Evolutionary conservation across 1,284 basidiomycete species (phyloP), one percentile per base, ranked within the genome.

Genomic region (Xerocomus amazonicus): DNA sequence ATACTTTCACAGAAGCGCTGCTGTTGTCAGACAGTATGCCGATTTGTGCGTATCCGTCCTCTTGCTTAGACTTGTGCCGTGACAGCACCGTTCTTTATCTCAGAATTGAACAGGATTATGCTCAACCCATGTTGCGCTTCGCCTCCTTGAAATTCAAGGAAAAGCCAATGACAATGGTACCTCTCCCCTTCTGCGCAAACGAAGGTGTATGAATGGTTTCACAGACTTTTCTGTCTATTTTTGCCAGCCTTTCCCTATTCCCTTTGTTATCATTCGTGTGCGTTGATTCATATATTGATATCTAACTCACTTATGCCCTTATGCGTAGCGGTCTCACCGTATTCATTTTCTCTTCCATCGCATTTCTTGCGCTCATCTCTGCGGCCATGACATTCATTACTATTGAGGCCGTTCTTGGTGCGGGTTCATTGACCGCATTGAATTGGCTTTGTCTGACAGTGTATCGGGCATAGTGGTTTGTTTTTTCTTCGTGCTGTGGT

Each of bases 221-320:
- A 37, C 37, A 71, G 69, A 62, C 58, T 1, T 72, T 73, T 50
- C 6, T 68, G 12, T 55, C 59, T n/a, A 54, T 64, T 42, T 69
- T 71, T 14, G 45, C 54, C 32, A 32, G 55, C 33, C 56, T 73
- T 47, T 57, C 68, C 42, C 38, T 54, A 26, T 50, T 73, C 16
- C 69, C 69, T 4, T 10, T 70, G 33, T 42, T 73, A 9, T 61
- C 71, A 13, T 71, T 71, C 48, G 35, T 66, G 69, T 73, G 49
- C 44, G 71, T 56, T 6, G 35, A 14, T 33, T 2, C 17, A 3
- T 31, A n/a, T 12, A 29, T 23, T 7, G 38, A 28, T 26, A 16
- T 35, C 9, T 23, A 35, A 16, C 6, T n/a, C 3, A 29, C 47
- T 46, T 32, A 52, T 14, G 26, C 13, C 43, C 23, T 36, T 45